Base-by-base conservation (phyloP, 192 early-diverging fungal genomes). In the Rhizophagus sp. region DNA sequence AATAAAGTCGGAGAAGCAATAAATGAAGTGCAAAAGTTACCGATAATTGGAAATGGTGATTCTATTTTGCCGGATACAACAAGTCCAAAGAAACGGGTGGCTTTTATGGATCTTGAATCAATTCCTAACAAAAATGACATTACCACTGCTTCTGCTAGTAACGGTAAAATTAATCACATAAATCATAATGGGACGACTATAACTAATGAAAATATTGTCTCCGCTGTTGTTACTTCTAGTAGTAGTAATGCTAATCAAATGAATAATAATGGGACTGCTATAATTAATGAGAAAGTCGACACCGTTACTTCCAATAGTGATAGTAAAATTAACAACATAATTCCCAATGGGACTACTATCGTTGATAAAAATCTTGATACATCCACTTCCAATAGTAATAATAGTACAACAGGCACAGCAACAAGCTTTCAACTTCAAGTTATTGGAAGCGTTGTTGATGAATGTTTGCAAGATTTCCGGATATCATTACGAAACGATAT, bases 391-490 rank as follows among this genome's bases (percentile, higher is more conserved):
- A 36, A n/a, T 9, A 12, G 17, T 9, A 68, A 68, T 27, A 52
- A 30, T 69, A 30, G 49, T 24, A 57, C 73, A 8, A 61, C 17
- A 15, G 47, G 30, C 10, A 57, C 65, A 19, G 25, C 67, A 33
- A n/a, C 72, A 73, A 24, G 49, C 17, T 80, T 80, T 73, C 79
- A 73, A 39, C 52, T 82, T 41, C 76, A 91, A 76, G 68, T 92
- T 3, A 82, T 93, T 33, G 85, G 90, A 78, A 86, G 83, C 36
- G 88, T 90, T 1, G 78, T 93, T n/a, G 88, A 91, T 8, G 87
- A 89, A 12, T 90, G 90, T 69, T 61, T 93, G 72, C 83, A 87
- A 66, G 90, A 91, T 11, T 90, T 92, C 71, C 79, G 87, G 13
- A 80, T 71, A 47, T 85, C 87, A 65, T 78, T 93, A 30, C 82